Evolutionary conservation across 2,329 filamentous ascomycete species (phyloP).

Genomic region (Penicillium italicum): DNA sequence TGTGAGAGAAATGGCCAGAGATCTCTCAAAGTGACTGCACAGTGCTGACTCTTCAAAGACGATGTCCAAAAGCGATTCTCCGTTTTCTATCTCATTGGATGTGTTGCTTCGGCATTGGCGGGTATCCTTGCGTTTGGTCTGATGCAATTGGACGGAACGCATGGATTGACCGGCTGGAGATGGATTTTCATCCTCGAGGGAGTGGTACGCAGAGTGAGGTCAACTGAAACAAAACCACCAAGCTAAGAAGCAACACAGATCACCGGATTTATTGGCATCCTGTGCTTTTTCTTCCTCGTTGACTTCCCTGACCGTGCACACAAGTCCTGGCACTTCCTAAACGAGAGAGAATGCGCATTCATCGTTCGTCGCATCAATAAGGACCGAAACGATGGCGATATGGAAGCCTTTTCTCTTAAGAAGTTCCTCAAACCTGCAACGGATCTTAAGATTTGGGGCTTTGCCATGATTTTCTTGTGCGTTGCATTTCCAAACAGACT

Average conservation of each 20-base stretch:
- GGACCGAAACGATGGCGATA: slow-evolving; percentile 52
- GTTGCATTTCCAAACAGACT: slow-evolving; percentile 3
- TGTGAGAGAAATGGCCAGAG: slow-evolving; percentile 17
- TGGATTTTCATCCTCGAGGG: slow-evolving; percentile 58
- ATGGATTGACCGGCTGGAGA: slow-evolving; percentile 47
- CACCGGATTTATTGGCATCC: slow-evolving; percentile 26
- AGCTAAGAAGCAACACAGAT: slow-evolving; percentile 18
- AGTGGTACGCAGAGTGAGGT: slow-evolving; percentile 22
- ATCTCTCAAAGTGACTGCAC: no score
- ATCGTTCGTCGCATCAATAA: slow-evolving; percentile 51
- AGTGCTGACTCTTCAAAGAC: slow-evolving; percentile 14
- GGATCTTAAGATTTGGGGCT: slow-evolving; percentile 55
- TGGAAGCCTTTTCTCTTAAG: slow-evolving; percentile 46
- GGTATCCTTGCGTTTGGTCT: slow-evolving; percentile 47
- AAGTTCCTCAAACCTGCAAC: slow-evolving; percentile 48
- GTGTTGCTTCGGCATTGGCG: slow-evolving; percentile 47
- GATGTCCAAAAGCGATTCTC: slow-evolving; percentile 37
- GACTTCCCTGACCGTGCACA: slow-evolving; percentile 36
- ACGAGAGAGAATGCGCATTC: slow-evolving; percentile 43
- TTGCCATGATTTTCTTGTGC: slow-evolving; percentile 50
- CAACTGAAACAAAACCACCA: no score
- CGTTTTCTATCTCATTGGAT: slow-evolving; percentile 51
- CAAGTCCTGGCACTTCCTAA: slow-evolving; percentile 36
- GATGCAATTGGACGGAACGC: slow-evolving; percentile 43
- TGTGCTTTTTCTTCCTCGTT: slow-evolving; percentile 37